These are phyloP conservation scores for Dioscorea cayenensis DNA, from an alignment of 116 monocot species.

Conservation along the genomic window DNA sequence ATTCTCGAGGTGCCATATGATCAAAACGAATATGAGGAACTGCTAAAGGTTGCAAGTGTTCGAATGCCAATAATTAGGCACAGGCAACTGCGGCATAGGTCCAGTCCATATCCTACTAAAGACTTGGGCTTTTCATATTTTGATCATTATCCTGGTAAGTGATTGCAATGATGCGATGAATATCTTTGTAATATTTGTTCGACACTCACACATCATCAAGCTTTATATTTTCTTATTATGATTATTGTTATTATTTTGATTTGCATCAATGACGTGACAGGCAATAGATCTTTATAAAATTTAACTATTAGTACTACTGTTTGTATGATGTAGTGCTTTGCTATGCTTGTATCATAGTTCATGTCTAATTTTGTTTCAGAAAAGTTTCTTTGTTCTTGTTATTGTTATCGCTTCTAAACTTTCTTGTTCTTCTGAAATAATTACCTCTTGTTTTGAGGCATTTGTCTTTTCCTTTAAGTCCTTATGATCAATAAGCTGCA, in stretches of 20 bases:
- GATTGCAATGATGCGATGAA: background rate
- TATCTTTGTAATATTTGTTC: background rate
- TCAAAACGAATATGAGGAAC: slow-evolving; percentile 33
- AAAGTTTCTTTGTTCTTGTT: no score
- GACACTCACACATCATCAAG: background rate
- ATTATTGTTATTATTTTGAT: background rate
- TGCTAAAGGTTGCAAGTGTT: slow-evolving; percentile 32
- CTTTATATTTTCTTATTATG: background rate
- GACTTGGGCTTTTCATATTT: slow-evolving; percentile 44
- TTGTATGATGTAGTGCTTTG: no score
- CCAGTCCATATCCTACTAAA: slow-evolving; percentile 34
- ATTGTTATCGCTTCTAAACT: no score
- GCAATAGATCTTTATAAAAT: no score
- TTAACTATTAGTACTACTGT: no score
- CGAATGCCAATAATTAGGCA: slow-evolving; percentile 26
- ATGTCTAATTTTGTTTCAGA: no score
- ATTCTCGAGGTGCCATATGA: slow-evolving; percentile 45
- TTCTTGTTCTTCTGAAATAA: no score
- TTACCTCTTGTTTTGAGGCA: no score
- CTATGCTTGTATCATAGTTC: no score
- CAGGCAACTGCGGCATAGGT: slow-evolving; percentile 37
- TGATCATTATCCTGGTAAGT: slow-evolving; percentile 61
- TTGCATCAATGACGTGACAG: background rate
- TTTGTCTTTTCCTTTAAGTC: no score
- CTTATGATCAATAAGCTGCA: no score